phyloP scores from a whole-genome alignment of 148 eudicot species.

The Rhododendron henanense region DNA sequence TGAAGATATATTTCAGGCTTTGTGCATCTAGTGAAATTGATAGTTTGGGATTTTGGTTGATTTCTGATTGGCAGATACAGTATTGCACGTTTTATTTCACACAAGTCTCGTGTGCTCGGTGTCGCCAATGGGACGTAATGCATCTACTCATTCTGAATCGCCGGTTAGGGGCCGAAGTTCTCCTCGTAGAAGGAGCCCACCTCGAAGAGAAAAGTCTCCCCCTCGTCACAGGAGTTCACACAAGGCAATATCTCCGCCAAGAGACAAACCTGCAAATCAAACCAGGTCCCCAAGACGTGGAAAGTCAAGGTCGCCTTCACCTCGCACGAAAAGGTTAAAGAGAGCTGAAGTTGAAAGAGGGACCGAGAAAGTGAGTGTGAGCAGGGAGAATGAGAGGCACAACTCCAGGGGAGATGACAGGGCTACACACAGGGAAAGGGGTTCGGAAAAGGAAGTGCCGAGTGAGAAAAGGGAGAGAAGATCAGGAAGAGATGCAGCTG shows the following conservation, averaged over 20 bases:
- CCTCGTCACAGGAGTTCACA: slow-evolving; percentile 56
- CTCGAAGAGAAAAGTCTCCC: slow-evolving; percentile 70
- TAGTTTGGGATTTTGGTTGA: not conserved
- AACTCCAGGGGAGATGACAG: slow-evolving; percentile 41
- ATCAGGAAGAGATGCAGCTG: slow-evolving; percentile 49
- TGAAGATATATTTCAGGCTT: not conserved
- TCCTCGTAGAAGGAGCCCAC: slow-evolving; percentile 56
- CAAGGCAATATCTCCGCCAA: slow-evolving; percentile 36
- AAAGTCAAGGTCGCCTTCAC: slow-evolving; percentile 55
- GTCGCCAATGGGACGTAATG: slow-evolving; percentile 51
- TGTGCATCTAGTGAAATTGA: not conserved
- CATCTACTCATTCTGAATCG: slow-evolving; percentile 44
- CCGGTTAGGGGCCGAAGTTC: slow-evolving; percentile 46
- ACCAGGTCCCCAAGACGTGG: slow-evolving; percentile 36
- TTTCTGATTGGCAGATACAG: not conserved
- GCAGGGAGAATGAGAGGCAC: slow-evolving; percentile 41
- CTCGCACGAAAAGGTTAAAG: slow-evolving; percentile 63
- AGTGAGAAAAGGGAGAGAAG: slow-evolving; percentile 46
- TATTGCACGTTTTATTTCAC: not conserved
- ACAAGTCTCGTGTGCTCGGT: slow-evolving; percentile 3
- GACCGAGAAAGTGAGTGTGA: slow-evolving; percentile 38
- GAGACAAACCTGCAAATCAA: slow-evolving; percentile 40
- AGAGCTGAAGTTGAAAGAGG: slow-evolving; percentile 61
- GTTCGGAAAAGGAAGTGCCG: slow-evolving; percentile 25
- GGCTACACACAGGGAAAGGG: slow-evolving; percentile 48